A percentile compares a stretch with the other conserved stretches of the same genome.
These are phyloP conservation scores for Senna tora DNA, from an alignment of 306 rosid species.

Conservation along the genomic window DNA sequence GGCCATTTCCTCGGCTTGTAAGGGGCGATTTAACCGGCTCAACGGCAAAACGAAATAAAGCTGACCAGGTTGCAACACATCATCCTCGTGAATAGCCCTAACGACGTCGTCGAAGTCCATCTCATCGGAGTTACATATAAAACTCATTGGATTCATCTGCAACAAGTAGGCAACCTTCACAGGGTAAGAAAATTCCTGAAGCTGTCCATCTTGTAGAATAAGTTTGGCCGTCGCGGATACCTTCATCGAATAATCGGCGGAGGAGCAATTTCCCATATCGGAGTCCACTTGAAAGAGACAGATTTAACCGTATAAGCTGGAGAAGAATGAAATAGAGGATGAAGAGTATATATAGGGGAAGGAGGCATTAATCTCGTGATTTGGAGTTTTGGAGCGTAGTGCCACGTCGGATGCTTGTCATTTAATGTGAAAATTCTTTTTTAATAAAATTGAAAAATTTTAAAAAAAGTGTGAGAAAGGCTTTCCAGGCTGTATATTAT, in stretches of 20 bases:
- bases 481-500: slow-evolving; percentile 63
- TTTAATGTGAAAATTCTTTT: neutral
- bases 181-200: slow-evolving; percentile 63
- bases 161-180: slow-evolving; percentile 69
- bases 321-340: neutral
- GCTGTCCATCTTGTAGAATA: slow-evolving; percentile 63
- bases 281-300: too few species aligned
- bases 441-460: neutral
- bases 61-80: slow-evolving; percentile 71
- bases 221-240: slow-evolving; percentile 63
- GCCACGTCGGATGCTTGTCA: slow-evolving; percentile 53
- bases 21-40: slow-evolving; percentile 46
- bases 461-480: slow-evolving; percentile 30
- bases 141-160: slow-evolving; percentile 61
- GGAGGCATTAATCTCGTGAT: neutral
- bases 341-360: slow-evolving; percentile 28
- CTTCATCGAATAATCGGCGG: slow-evolving; percentile 46
- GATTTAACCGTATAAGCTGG: neutral
- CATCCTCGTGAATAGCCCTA: slow-evolving; percentile 53
- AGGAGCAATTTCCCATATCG: slow-evolving; percentile 72
- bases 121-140: slow-evolving; percentile 87
- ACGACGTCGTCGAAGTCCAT: slow-evolving; percentile 74
- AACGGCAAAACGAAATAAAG: slow-evolving; percentile 85
- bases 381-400: neutral
- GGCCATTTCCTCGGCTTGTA: slow-evolving; percentile 74